Evolutionary conservation across 805 yeast genomes (phyloP).

Genomic region (Pichia gijzeniarum): DNA sequence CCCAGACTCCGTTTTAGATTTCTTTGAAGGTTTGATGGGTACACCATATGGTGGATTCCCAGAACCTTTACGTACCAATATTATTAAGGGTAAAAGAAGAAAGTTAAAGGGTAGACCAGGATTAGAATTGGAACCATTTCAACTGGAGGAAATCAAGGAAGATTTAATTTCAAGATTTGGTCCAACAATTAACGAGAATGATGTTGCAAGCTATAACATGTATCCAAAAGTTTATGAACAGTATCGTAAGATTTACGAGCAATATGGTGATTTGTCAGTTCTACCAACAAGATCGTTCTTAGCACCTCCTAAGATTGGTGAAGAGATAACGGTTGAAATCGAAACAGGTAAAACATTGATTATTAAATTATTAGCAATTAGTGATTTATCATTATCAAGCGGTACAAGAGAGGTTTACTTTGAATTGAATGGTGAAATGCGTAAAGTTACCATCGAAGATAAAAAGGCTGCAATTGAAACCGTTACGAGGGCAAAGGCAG

Average conservation of each 20-base stretch:
- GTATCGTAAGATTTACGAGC: constrained; percentile 64
- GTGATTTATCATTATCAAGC: constrained; percentile 76
- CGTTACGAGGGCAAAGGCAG: constrained; percentile 85
- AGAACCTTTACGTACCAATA: constrained; percentile 91
- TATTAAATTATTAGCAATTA: constrained; percentile 85
- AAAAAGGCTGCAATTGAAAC: constrained; percentile 80
- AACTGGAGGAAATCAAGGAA: constrained; percentile 62
- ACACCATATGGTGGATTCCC: constrained; percentile 99
- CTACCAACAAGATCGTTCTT: constrained; percentile 90
- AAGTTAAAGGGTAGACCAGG: constrained; percentile 91
- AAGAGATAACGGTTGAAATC: constrained; percentile 82
- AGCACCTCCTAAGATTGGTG: constrained; percentile 80
- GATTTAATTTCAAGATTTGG: constrained; percentile 77
- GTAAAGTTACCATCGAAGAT: constrained; percentile 90
- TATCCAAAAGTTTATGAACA: constrained; percentile 96
- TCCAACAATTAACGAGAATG: constrained; percentile 66
- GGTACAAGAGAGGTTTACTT: constrained; percentile 96
- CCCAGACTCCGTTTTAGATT: constrained; percentile 98
- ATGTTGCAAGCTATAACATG: constrained; percentile 94
- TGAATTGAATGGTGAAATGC: constrained; percentile 96
- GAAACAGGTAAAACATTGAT: constrained; percentile 94
- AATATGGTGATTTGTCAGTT: constrained; percentile 89
- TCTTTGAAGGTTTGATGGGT: constrained; percentile 99
- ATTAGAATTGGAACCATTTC: constrained; percentile 77
- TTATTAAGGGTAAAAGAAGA: constrained; percentile 87